Base-by-base conservation (phyloP, 352 stramenopile genomes). In the Elongisporangium undulatum region DNA sequence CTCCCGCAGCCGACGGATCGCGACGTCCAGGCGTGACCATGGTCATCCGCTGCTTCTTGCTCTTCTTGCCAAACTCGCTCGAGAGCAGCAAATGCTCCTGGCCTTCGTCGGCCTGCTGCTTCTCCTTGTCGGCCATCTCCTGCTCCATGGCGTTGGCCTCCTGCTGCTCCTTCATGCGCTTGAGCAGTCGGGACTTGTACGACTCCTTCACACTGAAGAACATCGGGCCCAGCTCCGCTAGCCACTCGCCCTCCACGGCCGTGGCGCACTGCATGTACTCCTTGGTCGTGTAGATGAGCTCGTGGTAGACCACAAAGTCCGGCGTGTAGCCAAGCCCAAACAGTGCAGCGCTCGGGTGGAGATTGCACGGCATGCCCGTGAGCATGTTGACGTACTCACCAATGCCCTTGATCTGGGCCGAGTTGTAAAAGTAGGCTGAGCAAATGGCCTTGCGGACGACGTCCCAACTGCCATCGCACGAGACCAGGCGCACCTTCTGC, bases 381-480 rank as follows among this genome's bases (percentile, higher is more conserved):
- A 99, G 76, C 92, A 99, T 98, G 74, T 99, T 99, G n/a, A 99
- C 96, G 73, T 99, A 99, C 73, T 99, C 96, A 23, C 97, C 97
- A 58, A 99, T 99, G 19, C 96, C 97, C 78, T 99, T 99, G 71
- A 99, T 98, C 66, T 98, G 96, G 12, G 96, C 97, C 51, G 90
- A 96, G 66, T 99, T 99, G 92, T 99, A 99, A 65, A 99, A 99
- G 75, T 99, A 99, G 13, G 96, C 97, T 19, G 96, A 98, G 76
- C 97, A 99, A 67, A 99, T 99, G 0, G 96, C 92, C 76, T 99
- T 99, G 34, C 98, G 89, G 45, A 99, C 94, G 3, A 97, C 85
- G 78, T 99, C 97, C 97, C 97, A 99, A 49, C 87, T 84, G 34
- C 88, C 91, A 50, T 87, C 90, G 64, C 92, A 98, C 26, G 82